Evolutionary conservation across 805 yeast genomes (phyloP), one percentile per base, ranked within the genome.

Genomic region (Candida coleopterorum): DNA sequence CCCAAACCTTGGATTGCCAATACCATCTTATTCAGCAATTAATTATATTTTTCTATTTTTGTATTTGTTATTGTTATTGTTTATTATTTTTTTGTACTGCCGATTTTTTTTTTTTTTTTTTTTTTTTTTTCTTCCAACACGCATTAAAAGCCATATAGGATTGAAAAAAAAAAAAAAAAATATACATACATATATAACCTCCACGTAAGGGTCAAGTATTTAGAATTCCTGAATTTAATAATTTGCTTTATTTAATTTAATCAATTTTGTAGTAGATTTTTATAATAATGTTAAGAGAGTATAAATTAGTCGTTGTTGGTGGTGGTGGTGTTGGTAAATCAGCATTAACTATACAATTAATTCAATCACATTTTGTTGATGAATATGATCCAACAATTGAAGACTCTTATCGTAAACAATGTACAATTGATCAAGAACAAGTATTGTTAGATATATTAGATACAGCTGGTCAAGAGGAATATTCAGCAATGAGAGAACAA

Each of bases 381-480:
- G 98, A 93, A 58, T 93, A 93, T 54, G 98, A 93, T 63, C 98
- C 98, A 8, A 93, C 98, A 9, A 93, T 93, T 54, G 98, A 93
- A 63, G 93, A 84, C 53, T 81, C 89, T 0, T 85, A 84, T 60
- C 75, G 96, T 48, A 93, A 93, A 56, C 90, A 85, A 52, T 84
- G 93, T 52, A 79, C 76, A 18, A 79, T 93, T 26, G 95, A 89
- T 56, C 78, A 77, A 41, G 85, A 81, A 55, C 83, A 79, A 25
- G 80, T 85, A 1, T 70, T 85, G 17, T 49, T 75, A 47, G 98
- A 93, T 59, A 88, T 93, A 28, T 74, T 93, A 53, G 98, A 93
- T 61, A 93, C 98, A 15, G 98, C 98, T 2, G 98, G 98, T 28
- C 97, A 89, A 69, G 97, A 90, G 61, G 97, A 89, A 62, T 89